Evolutionary conservation across 148 eudicot species (phyloP), one percentile per base, ranked within the genome.

Genomic region (Persicaria tinctoria): DNA sequence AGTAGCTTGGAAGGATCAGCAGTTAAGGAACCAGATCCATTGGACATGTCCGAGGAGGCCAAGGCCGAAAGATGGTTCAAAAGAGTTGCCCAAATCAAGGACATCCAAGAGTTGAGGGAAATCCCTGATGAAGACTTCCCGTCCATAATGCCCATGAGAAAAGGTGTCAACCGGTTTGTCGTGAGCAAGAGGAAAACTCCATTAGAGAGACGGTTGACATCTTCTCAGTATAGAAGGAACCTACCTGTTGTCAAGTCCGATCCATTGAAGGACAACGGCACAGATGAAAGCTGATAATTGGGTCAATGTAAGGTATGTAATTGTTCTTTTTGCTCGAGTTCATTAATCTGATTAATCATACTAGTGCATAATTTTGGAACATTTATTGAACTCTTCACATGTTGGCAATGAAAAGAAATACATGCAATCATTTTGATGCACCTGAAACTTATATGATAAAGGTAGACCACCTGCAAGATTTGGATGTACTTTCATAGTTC

Each of bases 31-130:
- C 75, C 84, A 0, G 93, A 92, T 74, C 98, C 91, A 17, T 80
- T 95, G 70, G 98, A 95, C 86, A 95, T 95, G 98, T 95, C 98
- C 0, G 98, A 95, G 85, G 98, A 95, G 82, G 98, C 98, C 14
- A 95, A 92, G 82, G 88, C 96, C 5, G 93, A 92, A 69, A 86
- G 98, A 74, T 95, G 93, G 93, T 95, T 92, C 81, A 75, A 83
- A 57, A 89, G 98, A 53, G 97, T 90, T 60, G 93, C 98, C 59
- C 97, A 95, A 82, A 95, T 95, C 56, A 95, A 95, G 77, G 96
- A 95, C 79, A 92, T 92, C 32, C 88, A 97, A 51, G 98, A 95
- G 79, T 86, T 95, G 50, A 92, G 97, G 76, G 87, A 95, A 77
- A 90, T 95, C 46, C 98, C 98, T 0, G 98, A 95, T 74, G 97